Base-by-base conservation (phyloP, 2,329 filamentous ascomycete species). In the Zalaria sp. region DNA sequence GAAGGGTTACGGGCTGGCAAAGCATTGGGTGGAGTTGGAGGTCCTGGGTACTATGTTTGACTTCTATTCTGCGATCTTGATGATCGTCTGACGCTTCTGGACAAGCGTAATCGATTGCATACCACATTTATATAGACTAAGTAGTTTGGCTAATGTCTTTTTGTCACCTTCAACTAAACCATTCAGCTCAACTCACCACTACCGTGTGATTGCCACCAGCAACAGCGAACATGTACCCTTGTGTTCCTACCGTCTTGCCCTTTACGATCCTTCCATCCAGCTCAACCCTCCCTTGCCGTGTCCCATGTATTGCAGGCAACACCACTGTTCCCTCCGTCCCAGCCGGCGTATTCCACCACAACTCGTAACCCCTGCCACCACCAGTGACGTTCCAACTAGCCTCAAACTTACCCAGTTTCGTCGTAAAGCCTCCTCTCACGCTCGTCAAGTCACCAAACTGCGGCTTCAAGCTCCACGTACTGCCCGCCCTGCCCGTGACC, bases 351-450 rank as follows among this genome's bases (percentile, higher is more conserved):
- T 32, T 44, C 47, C 51, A 62, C 29, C 10, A 40, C 28, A 52
- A 44, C 25, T 43, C 49, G 25, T 40, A 47, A 5, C 43, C 29
- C 37, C 37, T 34, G 5, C 53, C 47, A 26, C 43, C 40, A 27
- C 41, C 44, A 27, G 37, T 50, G 4, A 54, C 40, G 37, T 53
- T 50, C 59, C 61, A 64, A 31, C 52, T 50, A 1, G 56, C 57
- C 8, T 54, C 43, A 46, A 65, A 71, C 42, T 53, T 59, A 0
- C 68, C 68, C 28, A 69, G 46, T n/a, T 45, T 46, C 1, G 68
- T 71, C 28, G 52, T 57, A 41, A 71, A 72, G 0, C 67, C 68
- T 1, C 60, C 64, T 46, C 68, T 57, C 2, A 63, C 66, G 37
- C 47, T 56, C 10, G 48, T 53, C 42, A 71, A 46, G 45, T 67